Conservation (phyloP, 2,329 filamentous ascomycete species). For the Didymella segeticola region DNA sequence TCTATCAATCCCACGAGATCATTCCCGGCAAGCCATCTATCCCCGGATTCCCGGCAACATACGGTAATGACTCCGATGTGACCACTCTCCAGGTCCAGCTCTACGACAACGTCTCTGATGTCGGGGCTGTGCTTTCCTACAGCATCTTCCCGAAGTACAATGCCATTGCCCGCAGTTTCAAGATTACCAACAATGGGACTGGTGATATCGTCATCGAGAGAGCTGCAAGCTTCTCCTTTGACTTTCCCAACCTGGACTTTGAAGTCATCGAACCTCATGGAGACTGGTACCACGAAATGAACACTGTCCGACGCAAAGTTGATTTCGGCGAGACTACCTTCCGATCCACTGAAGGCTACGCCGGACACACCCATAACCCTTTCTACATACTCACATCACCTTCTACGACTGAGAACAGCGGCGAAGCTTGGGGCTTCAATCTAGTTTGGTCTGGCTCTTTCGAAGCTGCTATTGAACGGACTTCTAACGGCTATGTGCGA, state of each 20-base stretch:
- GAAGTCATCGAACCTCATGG: slow-evolving; percentile 69
- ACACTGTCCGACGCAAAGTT: slow-evolving; percentile 61
- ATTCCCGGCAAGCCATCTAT: slow-evolving; percentile 63
- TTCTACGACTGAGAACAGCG: slow-evolving; percentile 65
- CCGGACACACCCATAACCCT: slow-evolving; percentile 69
- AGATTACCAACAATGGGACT: slow-evolving; percentile 65
- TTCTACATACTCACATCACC: slow-evolving; percentile 66
- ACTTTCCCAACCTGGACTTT: slow-evolving; percentile 65
- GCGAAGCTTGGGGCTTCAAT: slow-evolving; percentile 70
- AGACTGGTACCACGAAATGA: slow-evolving; percentile 68
- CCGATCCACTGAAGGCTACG: slow-evolving; percentile 66
- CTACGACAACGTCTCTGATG: slow-evolving; percentile 64
- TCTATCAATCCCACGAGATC: slow-evolving; percentile 65
- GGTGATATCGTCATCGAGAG: slow-evolving; percentile 62
- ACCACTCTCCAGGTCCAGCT: slow-evolving; percentile 65
- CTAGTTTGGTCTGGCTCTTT: slow-evolving; percentile 71
- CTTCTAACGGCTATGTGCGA: slow-evolving; percentile 67
- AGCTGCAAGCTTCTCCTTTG: slow-evolving; percentile 67
- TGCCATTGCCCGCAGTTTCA: slow-evolving; percentile 67
- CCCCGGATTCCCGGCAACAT: slow-evolving; percentile 65
- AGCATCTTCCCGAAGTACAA: slow-evolving; percentile 69
- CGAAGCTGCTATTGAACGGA: slow-evolving; percentile 66
- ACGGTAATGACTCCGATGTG: slow-evolving; percentile 62
- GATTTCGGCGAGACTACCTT: slow-evolving; percentile 65
- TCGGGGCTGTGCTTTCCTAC: slow-evolving; percentile 66